phyloP scores from a whole-genome alignment of 1,139 yeast genomes.

The Hemisphaericaspora lyxosophila region DNA sequence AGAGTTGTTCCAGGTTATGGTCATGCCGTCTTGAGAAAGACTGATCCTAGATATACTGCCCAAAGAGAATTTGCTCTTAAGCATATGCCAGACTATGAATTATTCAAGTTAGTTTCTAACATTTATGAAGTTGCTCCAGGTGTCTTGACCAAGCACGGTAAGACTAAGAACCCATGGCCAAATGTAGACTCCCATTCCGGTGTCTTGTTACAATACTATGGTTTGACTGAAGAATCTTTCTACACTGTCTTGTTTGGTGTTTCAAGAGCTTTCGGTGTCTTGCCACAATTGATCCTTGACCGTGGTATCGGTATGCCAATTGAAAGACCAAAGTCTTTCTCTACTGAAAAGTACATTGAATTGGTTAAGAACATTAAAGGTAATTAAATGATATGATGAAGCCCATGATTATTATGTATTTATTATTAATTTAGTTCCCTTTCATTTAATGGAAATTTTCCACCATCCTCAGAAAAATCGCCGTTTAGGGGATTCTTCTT shows the following conservation, averaged over 20 bases:
- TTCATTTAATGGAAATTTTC: neutral
- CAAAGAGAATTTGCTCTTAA: conserved; percentile 95
- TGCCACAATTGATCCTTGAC: conserved; percentile 95
- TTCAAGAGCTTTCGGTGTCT: conserved; percentile 95
- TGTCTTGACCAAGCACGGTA: conserved; percentile 94
- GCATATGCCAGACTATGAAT: conserved; percentile 95
- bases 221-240: conserved; percentile 91
- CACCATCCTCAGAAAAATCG: no score
- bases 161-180: conserved; percentile 99
- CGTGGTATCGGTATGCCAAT: conserved; percentile 93
- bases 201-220: conserved; percentile 95
- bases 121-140: conserved; percentile 95
- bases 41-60: conserved; percentile 97
- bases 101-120: conserved; percentile 85
- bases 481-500: no score
- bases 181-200: conserved; percentile 98
- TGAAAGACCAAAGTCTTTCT: conserved; percentile 97
- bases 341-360: conserved; percentile 67
- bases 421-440: conserved; percentile 11
- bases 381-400: conserved; percentile 13
- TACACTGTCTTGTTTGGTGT: conserved; percentile 98
- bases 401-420: conserved; percentile 12
- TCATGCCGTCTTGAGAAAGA: conserved; percentile 93
- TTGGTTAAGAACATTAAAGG: conserved; percentile 50
- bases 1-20: conserved; percentile 98